Base-by-base conservation (phyloP, 306 rosid species). In the Neltuma alba region DNA sequence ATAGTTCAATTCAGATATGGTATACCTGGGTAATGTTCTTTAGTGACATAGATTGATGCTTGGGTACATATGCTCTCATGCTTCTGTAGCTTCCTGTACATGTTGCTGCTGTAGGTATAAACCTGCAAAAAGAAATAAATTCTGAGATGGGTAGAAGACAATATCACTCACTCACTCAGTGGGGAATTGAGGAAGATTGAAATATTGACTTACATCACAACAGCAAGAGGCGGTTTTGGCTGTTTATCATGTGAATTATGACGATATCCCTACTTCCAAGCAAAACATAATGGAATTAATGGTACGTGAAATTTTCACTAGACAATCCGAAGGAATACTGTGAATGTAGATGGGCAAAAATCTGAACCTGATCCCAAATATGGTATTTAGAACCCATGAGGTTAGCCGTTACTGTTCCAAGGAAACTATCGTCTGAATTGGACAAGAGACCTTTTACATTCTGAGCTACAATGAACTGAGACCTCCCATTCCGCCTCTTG, bases 71-170 rank as follows among this genome's bases (percentile, higher is more conserved):
- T 41, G 92, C 90, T 82, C 84, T 91, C 76, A 92, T 86, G 81
- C 91, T 87, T 82, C 98, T 88, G 84, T 90, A 91, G 78, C 92
- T 91, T 79, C 99, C 98, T 15, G 90, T 87, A 84, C 96, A 95
- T 18, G 98, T 90, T 57, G 92, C 76, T 55, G 88, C 70, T 18
- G 99, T 92, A 23, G 97, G 97, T 37, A 77, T 72, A 79, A 85
- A 95, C 70, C 98, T 94, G 88, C 79, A 78, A 60, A 47, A 9
- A 44, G 28, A 79, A 65, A 33, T 47, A 80, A 70, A 57, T 23
- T 31, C 41, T 44, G 31, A 44, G 30, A 25, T 63, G 23, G 70
- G 79, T 25, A 45, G n/a, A n/a, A n/a, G n/a, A n/a, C n/a, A n/a
- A n/a, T n/a, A n/a, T n/a, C n/a, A n/a, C n/a, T n/a, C n/a, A n/a